Evolutionary conservation across 1,284 basidiomycete genomes (phyloP), one percentile per base, ranked within the genome.

Genomic region (Cryptococcus sp.): DNA sequence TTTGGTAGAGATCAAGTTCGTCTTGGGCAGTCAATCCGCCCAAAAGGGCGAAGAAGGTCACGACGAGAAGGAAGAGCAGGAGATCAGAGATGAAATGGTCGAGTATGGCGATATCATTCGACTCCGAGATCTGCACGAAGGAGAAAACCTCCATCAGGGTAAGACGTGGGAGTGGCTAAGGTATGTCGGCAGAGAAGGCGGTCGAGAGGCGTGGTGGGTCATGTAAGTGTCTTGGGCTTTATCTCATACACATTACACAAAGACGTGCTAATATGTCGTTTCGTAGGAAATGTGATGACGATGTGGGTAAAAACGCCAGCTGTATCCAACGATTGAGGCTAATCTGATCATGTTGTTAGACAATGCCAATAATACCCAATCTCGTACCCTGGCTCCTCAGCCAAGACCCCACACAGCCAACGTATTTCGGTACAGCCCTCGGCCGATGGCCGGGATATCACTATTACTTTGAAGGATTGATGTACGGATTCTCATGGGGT

Each of bases 61-160:
- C 10, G 41, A 50, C 17, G 50, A 48, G n/a, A 25, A 56, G 19
- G 61, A 63, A 37, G 61, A 61, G 44, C 38, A 19, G 44, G 59
- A 53, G 54, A 58, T 67, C 3, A 34, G 53, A 10, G 38, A 38
- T 25, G 61, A 64, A 22, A 23, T 48, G 25, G 51, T 51, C 20
- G 29, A 22, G 43, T 64, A 50, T 54, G 57, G 56, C 3, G 66
- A 67, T 54, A 40, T 67, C 19, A 46, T 67, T 5, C 50, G 63
- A 20, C 45, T 67, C 43, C 45, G 59, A 16, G 57, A 41, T 7
- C 50, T 62, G 29, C 11, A 57, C 7, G 34, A 44, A 11, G 55
- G 57, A 13, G 93, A 96, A 78, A 95, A 95, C 77, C 93, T 95
- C 91, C 94, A 94, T 76, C 79, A 83, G 50, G 91, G 92, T 55